Percentiles rank a stretch among this genome's conserved stretches.
Conservation (phyloP, 2,329 filamentous ascomycete species). For the Penicillium griseofulvum region DNA sequence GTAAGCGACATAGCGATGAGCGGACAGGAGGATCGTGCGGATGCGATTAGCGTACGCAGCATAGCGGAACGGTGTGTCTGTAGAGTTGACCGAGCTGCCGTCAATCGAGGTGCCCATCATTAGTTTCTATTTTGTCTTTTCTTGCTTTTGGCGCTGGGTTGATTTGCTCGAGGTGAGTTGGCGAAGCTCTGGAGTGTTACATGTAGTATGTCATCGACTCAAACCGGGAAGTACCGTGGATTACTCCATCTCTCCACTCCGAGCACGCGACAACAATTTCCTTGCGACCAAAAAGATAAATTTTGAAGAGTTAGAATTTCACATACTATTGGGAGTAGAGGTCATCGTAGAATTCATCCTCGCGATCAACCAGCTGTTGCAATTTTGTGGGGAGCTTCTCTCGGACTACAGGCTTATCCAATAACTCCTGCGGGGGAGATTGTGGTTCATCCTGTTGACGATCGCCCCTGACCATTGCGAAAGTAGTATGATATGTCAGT, state of each 20-base stretch:
- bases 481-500: not conserved
- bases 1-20: slow-evolving; percentile 95
- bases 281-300: not conserved
- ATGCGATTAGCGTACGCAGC: slow-evolving; percentile 85
- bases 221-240: not conserved
- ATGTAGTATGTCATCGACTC: slow-evolving; percentile 4
- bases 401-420: slow-evolving; percentile 44
- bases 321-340: slow-evolving; percentile 76
- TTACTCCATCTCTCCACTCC: not conserved
- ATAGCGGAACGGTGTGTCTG: slow-evolving; percentile 82
- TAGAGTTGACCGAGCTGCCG: slow-evolving; percentile 69
- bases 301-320: not conserved
- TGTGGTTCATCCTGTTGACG: slow-evolving; percentile 19
- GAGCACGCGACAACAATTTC: not conserved
- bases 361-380: slow-evolving; percentile 56
- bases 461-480: slow-evolving; percentile 35
- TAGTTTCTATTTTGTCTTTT: slow-evolving; percentile 7
- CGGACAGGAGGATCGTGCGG: slow-evolving; percentile 81
- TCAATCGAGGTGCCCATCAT: slow-evolving; percentile 14
- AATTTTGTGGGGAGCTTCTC: slow-evolving; percentile 55
- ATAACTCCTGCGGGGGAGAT: slow-evolving; percentile 14
- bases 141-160: not conserved
- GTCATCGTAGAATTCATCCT: slow-evolving; percentile 75
- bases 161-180: not conserved
- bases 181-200: not conserved